phyloP scores from a whole-genome alignment of 1,139 yeast genomes.

The Taphrina sp. region DNA sequence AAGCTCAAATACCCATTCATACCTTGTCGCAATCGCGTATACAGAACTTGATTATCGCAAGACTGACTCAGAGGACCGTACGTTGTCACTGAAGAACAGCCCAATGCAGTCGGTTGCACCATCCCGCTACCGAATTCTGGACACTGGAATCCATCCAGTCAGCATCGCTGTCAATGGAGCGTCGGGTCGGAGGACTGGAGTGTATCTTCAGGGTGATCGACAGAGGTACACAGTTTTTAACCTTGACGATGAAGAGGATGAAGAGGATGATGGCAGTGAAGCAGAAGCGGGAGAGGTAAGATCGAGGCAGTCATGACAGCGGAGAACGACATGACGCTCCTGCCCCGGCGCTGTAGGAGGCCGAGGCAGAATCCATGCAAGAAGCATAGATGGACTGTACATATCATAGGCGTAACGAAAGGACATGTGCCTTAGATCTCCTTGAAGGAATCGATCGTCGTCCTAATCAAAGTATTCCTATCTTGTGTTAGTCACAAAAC shows the following conservation, averaged over 20 bases:
- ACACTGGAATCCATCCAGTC: conserved; percentile 35
- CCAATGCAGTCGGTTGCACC: neutral
- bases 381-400: no score
- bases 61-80: neutral
- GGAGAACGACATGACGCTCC: no score
- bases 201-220: conserved; percentile 37
- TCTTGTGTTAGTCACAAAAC: no score
- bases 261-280: conserved; percentile 1
- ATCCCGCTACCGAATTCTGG: neutral
- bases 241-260: conserved; percentile 38
- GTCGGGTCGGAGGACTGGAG: conserved; percentile 38
- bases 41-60: neutral
- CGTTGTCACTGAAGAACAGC: no score
- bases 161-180: conserved; percentile 38
- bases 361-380: no score
- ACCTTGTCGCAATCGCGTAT: neutral
- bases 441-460: no score
- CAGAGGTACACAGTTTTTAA: conserved; percentile 39
- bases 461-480: no score
- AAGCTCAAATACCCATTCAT: neutral
- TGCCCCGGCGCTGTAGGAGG: no score
- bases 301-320: no score
- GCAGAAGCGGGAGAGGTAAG: no score
- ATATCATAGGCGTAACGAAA: no score
- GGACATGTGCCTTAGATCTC: no score